Base-by-base conservation (phyloP, 73 alveolate genomes). In the Paramecium pentaurelia region DNA sequence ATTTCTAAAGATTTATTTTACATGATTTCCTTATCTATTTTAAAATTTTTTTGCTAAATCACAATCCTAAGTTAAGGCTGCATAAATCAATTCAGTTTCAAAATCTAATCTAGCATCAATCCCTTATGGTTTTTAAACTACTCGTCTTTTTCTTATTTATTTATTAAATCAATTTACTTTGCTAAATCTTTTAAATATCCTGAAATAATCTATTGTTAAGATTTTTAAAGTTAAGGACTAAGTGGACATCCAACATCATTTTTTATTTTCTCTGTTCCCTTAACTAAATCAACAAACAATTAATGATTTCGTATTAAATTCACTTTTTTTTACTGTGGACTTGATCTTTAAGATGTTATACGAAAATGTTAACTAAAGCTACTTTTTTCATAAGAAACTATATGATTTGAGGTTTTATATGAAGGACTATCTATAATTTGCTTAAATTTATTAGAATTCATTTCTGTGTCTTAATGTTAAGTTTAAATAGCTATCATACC, bases 131-230 rank as follows among this genome's bases (percentile, higher is more conserved):
- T 73, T 73, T 73, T 73, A 9, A 9, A 40, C 87, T 8, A 73
- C 47, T 73, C 60, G 18, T 20, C 87, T 34, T 40, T 73, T 73
- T 38, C 87, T 73, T 37, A 12, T 36, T 12, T 30, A 14, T 20
- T 64, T 64, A 34, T 6, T 1, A 11, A 30, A 8, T 30, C 10
- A 25, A 64, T 64, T 27, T 64, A 64, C 84, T 12, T 28, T 28
- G 84, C 84, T 51, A 64, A 64, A 34, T 64, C 84, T 64, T 64
- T 64, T 9, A 64, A 32, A 64, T 64, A 64, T 32, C 84, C 84
- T 12, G 42, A 12, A 64, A 64, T 64, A 8, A 64, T 64, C 47
- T 64, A 34, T 28, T 64, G 22, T 12, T 64, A 51, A 6, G 84
- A 64, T 28, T 28, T 28, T 14, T 64, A 64, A 6, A 64, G 25